phyloP scores from a whole-genome alignment of 1,284 basidiomycete genomes.

The Trametes hirsuta region DNA sequence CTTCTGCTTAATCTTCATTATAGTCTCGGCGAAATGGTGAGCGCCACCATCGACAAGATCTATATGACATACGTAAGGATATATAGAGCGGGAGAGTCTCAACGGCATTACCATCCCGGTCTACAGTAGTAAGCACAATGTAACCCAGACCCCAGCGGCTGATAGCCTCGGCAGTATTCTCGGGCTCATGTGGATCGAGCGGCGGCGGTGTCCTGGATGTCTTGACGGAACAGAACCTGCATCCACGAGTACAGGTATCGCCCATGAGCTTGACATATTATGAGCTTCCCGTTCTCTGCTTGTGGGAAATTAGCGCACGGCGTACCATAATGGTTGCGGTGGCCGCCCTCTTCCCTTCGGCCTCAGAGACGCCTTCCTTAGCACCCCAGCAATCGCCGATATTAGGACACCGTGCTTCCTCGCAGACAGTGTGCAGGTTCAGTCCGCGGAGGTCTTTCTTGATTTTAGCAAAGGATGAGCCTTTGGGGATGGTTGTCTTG shows the following conservation, averaged over 20 bases:
- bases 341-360: slow-evolving; percentile 80
- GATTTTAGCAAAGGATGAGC: slow-evolving; percentile 88
- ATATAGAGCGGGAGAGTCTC: background rate
- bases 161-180: slow-evolving; percentile 98
- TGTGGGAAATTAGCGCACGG: slow-evolving; percentile 7
- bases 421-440: slow-evolving; percentile 94
- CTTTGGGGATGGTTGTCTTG: slow-evolving; percentile 93
- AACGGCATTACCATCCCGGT: slow-evolving; percentile 79
- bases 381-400: slow-evolving; percentile 99
- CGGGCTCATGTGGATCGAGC: slow-evolving; percentile 95
- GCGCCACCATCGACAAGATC: slow-evolving; percentile 94
- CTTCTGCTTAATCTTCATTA: slow-evolving; percentile 96
- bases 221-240: slow-evolving; percentile 98
- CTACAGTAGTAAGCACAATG: slow-evolving; percentile 96
- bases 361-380: slow-evolving; percentile 70
- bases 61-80: slow-evolving; percentile 36
- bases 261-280: slow-evolving; percentile 83
- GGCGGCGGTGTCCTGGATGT: slow-evolving; percentile 89
- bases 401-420: slow-evolving; percentile 98
- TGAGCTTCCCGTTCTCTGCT: background rate
- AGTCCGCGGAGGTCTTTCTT: slow-evolving; percentile 95
- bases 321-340: slow-evolving; percentile 99
- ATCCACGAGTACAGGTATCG: slow-evolving; percentile 98
- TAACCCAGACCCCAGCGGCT: slow-evolving; percentile 98
- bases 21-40: slow-evolving; percentile 93